Conservation (phyloP, 2,329 filamentous ascomycete genomes). For the Rhexocercosporidium sp. region DNA sequence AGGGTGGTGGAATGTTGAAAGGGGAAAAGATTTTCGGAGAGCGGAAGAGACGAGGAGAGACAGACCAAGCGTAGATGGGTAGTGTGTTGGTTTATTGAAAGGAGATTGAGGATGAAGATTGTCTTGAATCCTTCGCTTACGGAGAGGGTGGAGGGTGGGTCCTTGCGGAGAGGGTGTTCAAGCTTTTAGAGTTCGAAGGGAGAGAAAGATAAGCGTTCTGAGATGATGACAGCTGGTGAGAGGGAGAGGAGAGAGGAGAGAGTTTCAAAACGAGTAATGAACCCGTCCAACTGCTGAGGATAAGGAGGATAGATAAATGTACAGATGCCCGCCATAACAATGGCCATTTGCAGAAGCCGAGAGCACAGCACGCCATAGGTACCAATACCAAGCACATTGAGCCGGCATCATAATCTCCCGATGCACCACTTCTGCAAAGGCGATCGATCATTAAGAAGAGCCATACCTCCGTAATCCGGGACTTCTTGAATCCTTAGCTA, state of each 20-base stretch:
- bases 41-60: background rate
- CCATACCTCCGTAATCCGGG: background rate
- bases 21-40: background rate
- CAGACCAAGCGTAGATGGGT: slow-evolving; percentile 2
- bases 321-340: no score
- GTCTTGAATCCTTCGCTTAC: background rate
- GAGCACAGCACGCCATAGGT: no score
- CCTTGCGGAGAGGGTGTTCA: background rate
- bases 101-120: background rate
- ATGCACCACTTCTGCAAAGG: background rate
- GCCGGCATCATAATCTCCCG: background rate
- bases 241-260: no score
- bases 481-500: no score
- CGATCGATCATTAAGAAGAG: background rate
- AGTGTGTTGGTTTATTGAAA: background rate
- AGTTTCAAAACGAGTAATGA: no score
- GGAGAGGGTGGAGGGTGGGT: no score
- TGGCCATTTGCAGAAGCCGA: no score
- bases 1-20: background rate
- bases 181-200: background rate
- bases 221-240: no score
- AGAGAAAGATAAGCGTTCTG: background rate
- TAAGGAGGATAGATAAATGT: no score
- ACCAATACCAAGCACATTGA: no score
- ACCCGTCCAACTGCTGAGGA: no score